Percentiles rank a stretch among this genome's conserved stretches.
phyloP scores from a whole-genome alignment of 257 asterid genomes.

The Nicotiana knightiana region DNA sequence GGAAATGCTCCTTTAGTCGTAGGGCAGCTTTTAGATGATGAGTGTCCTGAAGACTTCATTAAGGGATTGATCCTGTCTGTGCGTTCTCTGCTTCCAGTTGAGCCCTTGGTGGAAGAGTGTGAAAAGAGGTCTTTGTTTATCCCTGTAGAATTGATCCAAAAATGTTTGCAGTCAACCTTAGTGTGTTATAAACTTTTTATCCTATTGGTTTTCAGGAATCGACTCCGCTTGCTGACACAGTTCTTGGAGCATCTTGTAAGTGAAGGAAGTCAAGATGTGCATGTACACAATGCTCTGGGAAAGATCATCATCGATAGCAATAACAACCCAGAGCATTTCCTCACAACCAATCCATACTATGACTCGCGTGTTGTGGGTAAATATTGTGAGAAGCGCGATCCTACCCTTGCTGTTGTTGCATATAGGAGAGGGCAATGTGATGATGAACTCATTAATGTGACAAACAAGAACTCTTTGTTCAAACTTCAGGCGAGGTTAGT shows the following conservation, averaged over 20 bases:
- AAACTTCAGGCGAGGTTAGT: slow-evolving; percentile 96
- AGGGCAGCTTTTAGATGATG: slow-evolving; percentile 97
- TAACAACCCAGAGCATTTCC: slow-evolving; percentile 98
- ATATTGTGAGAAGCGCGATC: slow-evolving; percentile 99
- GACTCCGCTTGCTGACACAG: slow-evolving; percentile 95
- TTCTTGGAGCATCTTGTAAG: slow-evolving; percentile 99
- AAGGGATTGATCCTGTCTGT: slow-evolving; percentile 95
- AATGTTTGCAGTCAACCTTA: not conserved
- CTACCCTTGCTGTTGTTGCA: slow-evolving; percentile 99
- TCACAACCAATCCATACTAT: slow-evolving; percentile 94
- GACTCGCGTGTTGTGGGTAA: slow-evolving; percentile 98
- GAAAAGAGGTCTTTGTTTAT: slow-evolving; percentile 64
- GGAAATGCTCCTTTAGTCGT: slow-evolving; percentile 99
- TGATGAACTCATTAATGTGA: slow-evolving; percentile 91
- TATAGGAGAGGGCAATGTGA: slow-evolving; percentile 98
- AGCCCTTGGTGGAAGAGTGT: slow-evolving; percentile 97
- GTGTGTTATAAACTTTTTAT: slow-evolving; percentile 12
- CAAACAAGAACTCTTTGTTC: slow-evolving; percentile 91
- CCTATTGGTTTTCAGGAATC: slow-evolving; percentile 59
- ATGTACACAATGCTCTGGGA: slow-evolving; percentile 98
- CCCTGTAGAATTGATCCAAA: slow-evolving; percentile 4
- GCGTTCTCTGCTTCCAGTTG: slow-evolving; percentile 97
- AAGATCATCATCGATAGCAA: slow-evolving; percentile 97
- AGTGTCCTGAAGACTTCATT: slow-evolving; percentile 97
- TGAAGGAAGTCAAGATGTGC: slow-evolving; percentile 99